Evolutionary conservation across 192 early-diverging fungal species (phyloP).

Genomic region (Backusella liffmaniae): DNA sequence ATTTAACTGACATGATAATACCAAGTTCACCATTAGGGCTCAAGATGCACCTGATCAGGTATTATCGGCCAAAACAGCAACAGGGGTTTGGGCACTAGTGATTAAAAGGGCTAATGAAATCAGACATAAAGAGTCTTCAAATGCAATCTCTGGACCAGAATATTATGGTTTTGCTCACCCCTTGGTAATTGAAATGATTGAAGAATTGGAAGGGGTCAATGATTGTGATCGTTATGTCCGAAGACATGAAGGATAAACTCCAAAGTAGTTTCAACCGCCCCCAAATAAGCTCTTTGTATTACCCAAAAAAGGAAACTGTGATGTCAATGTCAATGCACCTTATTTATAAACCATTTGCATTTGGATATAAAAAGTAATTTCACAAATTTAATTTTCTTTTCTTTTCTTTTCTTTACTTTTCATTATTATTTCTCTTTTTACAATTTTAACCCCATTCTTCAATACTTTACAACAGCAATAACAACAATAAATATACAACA

Average conservation of each 20-base stretch:
- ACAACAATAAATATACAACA: neutral
- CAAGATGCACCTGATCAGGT: conserved; percentile 63
- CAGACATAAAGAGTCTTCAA: conserved; percentile 60
- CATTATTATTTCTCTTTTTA: neutral
- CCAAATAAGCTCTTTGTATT: neutral
- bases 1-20: neutral
- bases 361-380: neutral
- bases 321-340: conserved; percentile 17
- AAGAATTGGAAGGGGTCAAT: conserved; percentile 69
- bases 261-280: neutral
- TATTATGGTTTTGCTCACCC: conserved; percentile 84
- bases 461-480: neutral
- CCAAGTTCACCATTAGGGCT: conserved; percentile 64
- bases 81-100: conserved; percentile 74
- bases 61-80: conserved; percentile 60
- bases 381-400: neutral
- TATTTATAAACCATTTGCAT: neutral
- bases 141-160: conserved; percentile 78
- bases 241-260: neutral
- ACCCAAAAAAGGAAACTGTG: neutral
- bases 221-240: conserved; percentile 57
- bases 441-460: neutral
- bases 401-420: neutral
- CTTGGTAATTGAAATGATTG: conserved; percentile 71
- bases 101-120: conserved; percentile 70